These are phyloP conservation scores for Pseudognaphalium luteoalbum DNA, from an alignment of 129 eudicot genomes.

Conservation along the genomic window DNA sequence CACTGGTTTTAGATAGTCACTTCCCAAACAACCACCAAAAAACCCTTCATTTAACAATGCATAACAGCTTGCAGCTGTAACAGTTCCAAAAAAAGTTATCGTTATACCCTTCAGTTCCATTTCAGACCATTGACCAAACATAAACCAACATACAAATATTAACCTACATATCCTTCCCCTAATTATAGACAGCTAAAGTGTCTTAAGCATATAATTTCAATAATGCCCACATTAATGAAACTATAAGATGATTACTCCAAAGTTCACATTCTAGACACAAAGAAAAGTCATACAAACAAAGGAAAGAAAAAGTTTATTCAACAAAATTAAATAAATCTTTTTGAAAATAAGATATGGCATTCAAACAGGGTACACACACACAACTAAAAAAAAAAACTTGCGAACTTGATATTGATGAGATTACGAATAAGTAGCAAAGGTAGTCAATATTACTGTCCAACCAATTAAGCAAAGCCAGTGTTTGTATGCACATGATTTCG, in stretches of 20 bases:
- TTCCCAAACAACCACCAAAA: too few relatives aligned
- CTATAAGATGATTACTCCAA: background rate
- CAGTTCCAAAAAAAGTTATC: too few relatives aligned
- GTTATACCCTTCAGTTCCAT: too few relatives aligned
- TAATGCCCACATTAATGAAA: slow-evolving; percentile 6
- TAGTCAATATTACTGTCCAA: background rate
- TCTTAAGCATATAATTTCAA: background rate
- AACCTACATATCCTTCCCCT: background rate
- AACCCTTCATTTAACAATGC: background rate
- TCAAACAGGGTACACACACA: background rate
- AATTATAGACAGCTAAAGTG: background rate
- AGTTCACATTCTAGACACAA: background rate
- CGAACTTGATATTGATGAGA: too few relatives aligned
- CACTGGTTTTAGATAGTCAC: background rate
- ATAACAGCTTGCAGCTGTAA: too few relatives aligned
- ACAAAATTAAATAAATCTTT: background rate
- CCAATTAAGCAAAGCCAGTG: background rate
- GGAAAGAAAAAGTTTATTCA: background rate
- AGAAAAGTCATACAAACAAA: background rate
- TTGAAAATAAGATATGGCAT: background rate
- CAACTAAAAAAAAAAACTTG: background rate
- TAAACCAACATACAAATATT: too few relatives aligned
- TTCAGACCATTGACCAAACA: too few relatives aligned
- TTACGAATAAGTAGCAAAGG: background rate
- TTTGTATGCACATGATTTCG: too few relatives aligned